Evolutionary conservation across 2,329 filamentous ascomycete genomes (phyloP).

Genomic region (Westerdykella ornata): DNA sequence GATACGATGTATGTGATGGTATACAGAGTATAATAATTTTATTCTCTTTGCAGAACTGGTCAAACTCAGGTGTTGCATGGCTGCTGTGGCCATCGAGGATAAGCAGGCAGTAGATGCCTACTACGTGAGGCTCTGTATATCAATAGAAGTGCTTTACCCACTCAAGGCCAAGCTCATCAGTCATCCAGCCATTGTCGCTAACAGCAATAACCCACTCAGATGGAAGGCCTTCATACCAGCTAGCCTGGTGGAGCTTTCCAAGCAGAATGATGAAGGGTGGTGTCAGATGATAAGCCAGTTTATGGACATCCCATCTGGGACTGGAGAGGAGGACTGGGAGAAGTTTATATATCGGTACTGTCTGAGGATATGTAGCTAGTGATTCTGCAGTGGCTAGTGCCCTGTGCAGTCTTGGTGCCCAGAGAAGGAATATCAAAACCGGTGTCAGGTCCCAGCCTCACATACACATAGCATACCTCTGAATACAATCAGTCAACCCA

Average conservation of each 20-base stretch:
- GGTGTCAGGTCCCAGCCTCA: no score
- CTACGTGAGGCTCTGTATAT: slow-evolving; percentile 7
- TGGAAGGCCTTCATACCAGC: slow-evolving; percentile 17
- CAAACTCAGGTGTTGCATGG: slow-evolving; percentile 8
- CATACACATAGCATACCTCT: no score
- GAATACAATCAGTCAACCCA: no score
- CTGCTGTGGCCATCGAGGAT: slow-evolving; percentile 12
- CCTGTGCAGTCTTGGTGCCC: no score
- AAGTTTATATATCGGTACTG: no score
- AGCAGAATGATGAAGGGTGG: slow-evolving; percentile 11
- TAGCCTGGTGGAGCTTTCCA: slow-evolving; percentile 9
- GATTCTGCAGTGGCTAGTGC: no score
- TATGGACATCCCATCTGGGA: no score
- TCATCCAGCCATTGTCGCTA: slow-evolving; percentile 11
- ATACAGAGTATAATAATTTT: slow-evolving; percentile 11
- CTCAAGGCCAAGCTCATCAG: slow-evolving; percentile 9
- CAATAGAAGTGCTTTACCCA: slow-evolving; percentile 14
- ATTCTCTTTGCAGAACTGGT: slow-evolving; percentile 7
- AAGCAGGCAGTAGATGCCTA: slow-evolving; percentile 9
- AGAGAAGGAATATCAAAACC: no score
- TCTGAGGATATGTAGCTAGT: no score
- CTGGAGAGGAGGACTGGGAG: no score
- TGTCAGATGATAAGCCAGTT: no score
- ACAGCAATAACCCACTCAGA: slow-evolving; percentile 6
- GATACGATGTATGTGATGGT: slow-evolving; percentile 3